Evolutionary conservation across 495 filamentous ascomycete genomes (phyloP), one percentile per base, ranked within the genome.

Genomic region (Penicillium parvum): DNA sequence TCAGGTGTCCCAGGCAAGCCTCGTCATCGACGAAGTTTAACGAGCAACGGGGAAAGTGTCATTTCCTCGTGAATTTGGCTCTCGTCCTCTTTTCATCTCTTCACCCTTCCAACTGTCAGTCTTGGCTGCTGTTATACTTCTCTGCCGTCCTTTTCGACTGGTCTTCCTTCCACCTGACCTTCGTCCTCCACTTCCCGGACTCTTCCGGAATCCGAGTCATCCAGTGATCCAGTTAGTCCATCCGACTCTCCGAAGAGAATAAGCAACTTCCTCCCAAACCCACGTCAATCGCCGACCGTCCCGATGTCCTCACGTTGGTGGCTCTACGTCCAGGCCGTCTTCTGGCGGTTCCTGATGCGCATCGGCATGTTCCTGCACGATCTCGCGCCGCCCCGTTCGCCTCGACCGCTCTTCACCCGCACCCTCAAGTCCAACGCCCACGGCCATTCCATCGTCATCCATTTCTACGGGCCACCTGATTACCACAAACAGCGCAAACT

Each of bases 291-390:
- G 11, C 29, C 16, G 48, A 40, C n/a, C 37, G 29, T 43, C 18
- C 11, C 14, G 32, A 74, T 73, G 71, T 45, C 60, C 16, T 66
- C 82, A 11, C 79, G 86, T 42, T 80, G 80, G 74, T 76, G 83
- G 54, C 79, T 92, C n/a, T 71, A 74, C 20, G 45, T 83, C 47
- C 81, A 90, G 58, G 89, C 90, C 33, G 59, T 69, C 22, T 74
- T 85, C 60, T 92, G 86, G 87, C 76, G 89, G 30, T 72, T 74
- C 48, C 66, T 91, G n/a, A 88, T 90, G 77, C 73, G 71, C 45
- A 69, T 89, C 20, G 88, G 88, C 55, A 88, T 92, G 84, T 67
- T 75, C 29, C 67, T 95, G 7, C 88, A 95, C 60, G 78, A 73
- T 23, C 64, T 87, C 32, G 77, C 85, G 0, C 63, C 74, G 5